Base-by-base conservation (phyloP, 768 basidiomycete species). In the Termitomyces sp. region DNA sequence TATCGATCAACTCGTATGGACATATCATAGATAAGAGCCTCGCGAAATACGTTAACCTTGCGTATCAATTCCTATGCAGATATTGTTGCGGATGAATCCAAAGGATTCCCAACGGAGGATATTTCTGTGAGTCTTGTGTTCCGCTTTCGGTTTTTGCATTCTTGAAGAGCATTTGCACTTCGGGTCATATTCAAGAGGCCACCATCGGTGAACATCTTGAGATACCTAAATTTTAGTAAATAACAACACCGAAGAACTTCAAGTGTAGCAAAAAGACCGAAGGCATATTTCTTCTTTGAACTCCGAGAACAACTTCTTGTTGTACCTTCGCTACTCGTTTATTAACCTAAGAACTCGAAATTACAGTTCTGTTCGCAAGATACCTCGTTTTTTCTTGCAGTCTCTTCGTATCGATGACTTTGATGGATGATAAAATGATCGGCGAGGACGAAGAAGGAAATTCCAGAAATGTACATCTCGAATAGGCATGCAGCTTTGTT, bases 401-500 rank as follows among this genome's bases (percentile, higher is more conserved):
- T 76, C 69, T 93, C 91, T 68, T 91, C 89, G 65, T 93, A 94
- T 20, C 76, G 72, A 66, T 94, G 93, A 61, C 85, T 91, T 75
- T 93, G 92, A 69, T 95, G 93, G 51, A 94, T 84, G 60, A 95
- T 76, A 66, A 95, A 95, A 70, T 95, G 91, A 69, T 95, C 91
- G 12, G 87, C 77, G 13, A 95, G 80, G 30, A 95, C 90, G 68
- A 87, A 91, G 72, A 85, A 94, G 24, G 86, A 86, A 41, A 93
- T 81, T 3, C 93, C 93, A 13, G 91, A 86, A 7, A 95, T 76
- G 73, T 92, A 93, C 84, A 95, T 91, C 70, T 93, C 93, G 68
- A 89, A 94, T 39, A 94, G 78, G 68, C 93, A 95, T 11, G 94
- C 93, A 2, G 93, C 93, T 70, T 95, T 95, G 77, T 95, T 95